Evolutionary conservation across 345 rosid species (phyloP).

Genomic region (Adansonia digitata): DNA sequence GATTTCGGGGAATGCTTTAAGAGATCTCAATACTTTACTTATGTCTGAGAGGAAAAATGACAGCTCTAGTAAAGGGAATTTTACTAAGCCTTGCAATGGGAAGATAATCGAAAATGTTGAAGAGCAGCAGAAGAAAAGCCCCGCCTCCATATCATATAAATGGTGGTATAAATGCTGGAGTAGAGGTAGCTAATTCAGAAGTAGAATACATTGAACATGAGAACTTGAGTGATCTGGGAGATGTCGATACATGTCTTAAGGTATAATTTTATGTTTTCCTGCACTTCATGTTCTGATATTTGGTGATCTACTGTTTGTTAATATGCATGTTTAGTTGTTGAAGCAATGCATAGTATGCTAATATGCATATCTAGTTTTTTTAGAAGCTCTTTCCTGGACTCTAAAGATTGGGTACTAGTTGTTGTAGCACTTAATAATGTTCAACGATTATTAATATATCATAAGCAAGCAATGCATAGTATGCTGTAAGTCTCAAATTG

Average conservation of each 20-base stretch:
- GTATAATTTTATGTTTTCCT: slow-evolving; percentile 28
- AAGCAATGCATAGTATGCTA: too few species aligned
- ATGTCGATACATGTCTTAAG: slow-evolving; percentile 57
- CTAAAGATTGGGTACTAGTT: slow-evolving; percentile 77
- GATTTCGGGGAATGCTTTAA: slow-evolving; percentile 70
- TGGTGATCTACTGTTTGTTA: slow-evolving; percentile 4
- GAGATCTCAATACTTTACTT: slow-evolving; percentile 55
- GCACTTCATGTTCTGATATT: neutral
- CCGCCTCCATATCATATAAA: neutral
- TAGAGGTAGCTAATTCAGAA: slow-evolving; percentile 47
- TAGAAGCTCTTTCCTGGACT: slow-evolving; percentile 64
- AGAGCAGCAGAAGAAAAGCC: slow-evolving; percentile 31
- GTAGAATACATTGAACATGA: slow-evolving; percentile 77
- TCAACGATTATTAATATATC: slow-evolving; percentile 69
- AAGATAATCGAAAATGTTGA: slow-evolving; percentile 49
- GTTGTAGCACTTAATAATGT: slow-evolving; percentile 80
- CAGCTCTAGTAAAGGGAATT: slow-evolving; percentile 40
- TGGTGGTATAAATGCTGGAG: slow-evolving; percentile 26
- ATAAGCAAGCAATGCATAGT: slow-evolving; percentile 55
- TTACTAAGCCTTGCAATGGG: slow-evolving; percentile 44
- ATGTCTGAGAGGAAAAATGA: slow-evolving; percentile 56
- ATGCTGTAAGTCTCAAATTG: slow-evolving; percentile 54
- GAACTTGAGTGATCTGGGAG: slow-evolving; percentile 63
- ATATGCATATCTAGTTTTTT: neutral
- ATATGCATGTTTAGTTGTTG: slow-evolving; percentile 12